Percentiles rank a stretch among this genome's conserved stretches.
These are phyloP conservation scores for Saussurea involucrata DNA, from an alignment of 129 eudicot species.

Conservation along the genomic window DNA sequence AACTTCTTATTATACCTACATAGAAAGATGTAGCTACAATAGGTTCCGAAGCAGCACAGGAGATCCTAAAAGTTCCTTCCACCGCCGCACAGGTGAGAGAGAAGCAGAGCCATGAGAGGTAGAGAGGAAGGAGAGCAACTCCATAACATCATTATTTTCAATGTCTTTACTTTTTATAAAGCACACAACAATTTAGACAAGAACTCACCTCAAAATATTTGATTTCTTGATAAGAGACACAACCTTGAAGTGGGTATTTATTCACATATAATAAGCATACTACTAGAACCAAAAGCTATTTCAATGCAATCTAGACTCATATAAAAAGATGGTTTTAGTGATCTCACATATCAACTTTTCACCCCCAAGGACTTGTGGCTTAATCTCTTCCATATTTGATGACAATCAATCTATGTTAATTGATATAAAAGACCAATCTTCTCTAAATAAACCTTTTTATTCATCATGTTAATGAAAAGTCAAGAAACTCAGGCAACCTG, in stretches of 20 bases:
- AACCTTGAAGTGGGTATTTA: conserved; percentile 13
- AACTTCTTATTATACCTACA: no score
- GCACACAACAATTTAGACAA: not conserved
- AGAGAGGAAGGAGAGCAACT: no score
- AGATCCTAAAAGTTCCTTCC: no score
- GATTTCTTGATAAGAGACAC: not conserved
- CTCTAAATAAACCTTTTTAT: not conserved
- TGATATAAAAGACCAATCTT: not conserved
- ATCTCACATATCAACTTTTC: conserved; percentile 24
- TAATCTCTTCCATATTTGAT: conserved; percentile 64
- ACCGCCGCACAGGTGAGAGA: no score
- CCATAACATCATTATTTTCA: not conserved
- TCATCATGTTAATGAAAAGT: not conserved
- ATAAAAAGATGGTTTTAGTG: conserved; percentile 1
- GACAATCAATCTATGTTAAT: conserved; percentile 64
- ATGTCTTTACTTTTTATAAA: not conserved
- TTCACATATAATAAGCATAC: conserved; percentile 10
- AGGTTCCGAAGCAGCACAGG: no score
- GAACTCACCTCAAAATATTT: not conserved
- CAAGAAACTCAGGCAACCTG: not conserved
- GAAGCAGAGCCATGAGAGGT: no score
- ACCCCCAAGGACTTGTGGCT: conserved; percentile 71
- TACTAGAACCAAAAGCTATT: not conserved
- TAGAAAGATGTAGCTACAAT: no score
- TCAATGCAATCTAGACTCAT: conserved; percentile 7